Conservation (phyloP, 2,329 filamentous ascomycete genomes). For the Trichoderma breve region DNA sequence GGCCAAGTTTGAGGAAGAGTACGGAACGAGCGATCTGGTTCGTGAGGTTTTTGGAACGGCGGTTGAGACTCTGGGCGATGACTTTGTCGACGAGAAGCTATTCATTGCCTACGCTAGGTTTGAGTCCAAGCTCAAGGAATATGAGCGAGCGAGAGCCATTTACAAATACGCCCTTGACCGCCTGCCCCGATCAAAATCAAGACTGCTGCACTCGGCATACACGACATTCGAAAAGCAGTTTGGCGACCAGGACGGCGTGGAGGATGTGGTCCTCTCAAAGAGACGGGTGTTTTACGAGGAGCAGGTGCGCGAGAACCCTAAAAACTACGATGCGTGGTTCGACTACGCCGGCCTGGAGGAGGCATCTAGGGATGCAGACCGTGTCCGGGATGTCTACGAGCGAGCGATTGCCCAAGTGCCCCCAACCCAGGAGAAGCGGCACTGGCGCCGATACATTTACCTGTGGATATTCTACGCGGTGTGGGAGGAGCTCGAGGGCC, state of each 20-base stretch:
- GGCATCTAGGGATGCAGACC: conserved; percentile 74
- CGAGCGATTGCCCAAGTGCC: conserved; percentile 93
- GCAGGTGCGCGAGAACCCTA: conserved; percentile 86
- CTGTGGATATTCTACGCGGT: conserved; percentile 97
- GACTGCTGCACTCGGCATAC: conserved; percentile 85
- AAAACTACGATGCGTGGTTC: conserved; percentile 97
- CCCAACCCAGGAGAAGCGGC: conserved; percentile 91
- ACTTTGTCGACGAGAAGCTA: conserved; percentile 92
- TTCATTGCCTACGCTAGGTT: conserved; percentile 96
- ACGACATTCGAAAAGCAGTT: conserved; percentile 99
- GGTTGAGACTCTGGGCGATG: conserved; percentile 85
- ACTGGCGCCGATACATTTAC: conserved; percentile 97
- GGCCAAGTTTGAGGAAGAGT: conserved; percentile 96
- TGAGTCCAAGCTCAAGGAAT: conserved; percentile 91
- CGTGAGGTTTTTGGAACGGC: conserved; percentile 87
- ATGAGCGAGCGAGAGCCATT: conserved; percentile 88
- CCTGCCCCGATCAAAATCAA: conserved; percentile 81
- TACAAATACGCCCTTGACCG: conserved; percentile 96
- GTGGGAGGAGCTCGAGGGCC: conserved; percentile 86
- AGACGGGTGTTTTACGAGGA: conserved; percentile 91
- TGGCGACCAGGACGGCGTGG: conserved; percentile 87
- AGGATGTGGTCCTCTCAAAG: conserved; percentile 94
- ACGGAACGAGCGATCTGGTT: conserved; percentile 85
- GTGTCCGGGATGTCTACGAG: conserved; percentile 90
- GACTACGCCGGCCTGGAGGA: conserved; percentile 93